Evolutionary conservation across 2,329 filamentous ascomycete species (phyloP), one percentile per base, ranked within the genome.

Genomic region (Claviceps pusilla): DNA sequence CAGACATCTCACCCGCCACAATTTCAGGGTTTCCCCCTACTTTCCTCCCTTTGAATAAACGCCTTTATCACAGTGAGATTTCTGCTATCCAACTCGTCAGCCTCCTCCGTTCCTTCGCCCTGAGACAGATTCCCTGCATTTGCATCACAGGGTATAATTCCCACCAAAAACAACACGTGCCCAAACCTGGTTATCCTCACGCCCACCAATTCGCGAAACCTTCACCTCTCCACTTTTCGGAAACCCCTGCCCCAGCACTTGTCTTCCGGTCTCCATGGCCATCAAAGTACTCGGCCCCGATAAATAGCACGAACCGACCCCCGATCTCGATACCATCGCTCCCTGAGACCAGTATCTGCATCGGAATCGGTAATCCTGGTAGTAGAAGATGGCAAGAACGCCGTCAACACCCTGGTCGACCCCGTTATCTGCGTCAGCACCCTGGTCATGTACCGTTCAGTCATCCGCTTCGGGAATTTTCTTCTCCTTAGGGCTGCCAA

Each of bases 381-480:
- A 24, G 62, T 86, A 53, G 69, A 77, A 53, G 63, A 72, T 47
- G 82, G 82, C 14, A 82, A 83, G 14, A 86, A 83, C 66, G 82
- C 83, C 7, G 81, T 80, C 7, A 83, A 86, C 68, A 79, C 82
- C 5, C 67, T 84, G 56, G 78, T 86, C 31, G 80, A 77, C 11
- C 83, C 82, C 0, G 75, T 78, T 28, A 73, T 85, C 52, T 86
- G 83, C 55, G 73, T 85, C 7, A 83, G 83, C 3, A 76, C 78
- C 2, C 70, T 81, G 42, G 79, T 71, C 48, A 83, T 84, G 79
- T 83, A 84, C 58, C 82, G 86, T 62, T 73, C 69, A 59, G 87
- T 87, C 4, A 80, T 91, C 55, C 86, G 84, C 6, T 87, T 88
- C 3, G 87, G 87, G 14, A 87, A 88, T 1, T 93, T 93, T 67